These are phyloP conservation scores for Serendipita sp. DNA, from an alignment of 768 basidiomycete species.

Conservation along the genomic window DNA sequence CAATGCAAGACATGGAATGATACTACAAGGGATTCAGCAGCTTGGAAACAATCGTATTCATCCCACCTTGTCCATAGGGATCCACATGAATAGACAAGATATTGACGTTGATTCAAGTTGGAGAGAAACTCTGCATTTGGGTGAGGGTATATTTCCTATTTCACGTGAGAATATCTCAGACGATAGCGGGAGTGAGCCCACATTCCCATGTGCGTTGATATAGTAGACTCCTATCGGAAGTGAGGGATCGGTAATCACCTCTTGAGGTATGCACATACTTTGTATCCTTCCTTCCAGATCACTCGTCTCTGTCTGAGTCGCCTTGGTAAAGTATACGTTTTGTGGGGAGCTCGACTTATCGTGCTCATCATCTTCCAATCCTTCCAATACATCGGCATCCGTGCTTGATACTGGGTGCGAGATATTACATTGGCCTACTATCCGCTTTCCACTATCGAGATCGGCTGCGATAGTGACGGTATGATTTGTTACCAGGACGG, in stretches of 20 bases:
- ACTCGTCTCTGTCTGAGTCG: background rate
- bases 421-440: conserved; percentile 88
- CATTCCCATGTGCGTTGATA: conserved; percentile 11
- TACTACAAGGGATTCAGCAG: conserved; percentile 27
- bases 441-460: conserved; percentile 56
- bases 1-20: conserved; percentile 83
- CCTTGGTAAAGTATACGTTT: conserved; percentile 32
- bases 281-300: conserved; percentile 4
- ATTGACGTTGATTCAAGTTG: conserved; percentile 40
- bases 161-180: conserved; percentile 83
- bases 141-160: conserved; percentile 72
- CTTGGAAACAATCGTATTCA: background rate
- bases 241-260: background rate
- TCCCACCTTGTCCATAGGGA: conserved; percentile 81
- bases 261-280: background rate
- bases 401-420: conserved; percentile 52
- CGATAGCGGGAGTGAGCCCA: background rate
- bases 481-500: conserved; percentile 85
- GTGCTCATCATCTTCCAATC: conserved; percentile 11
- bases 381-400: conserved; percentile 4
- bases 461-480: conserved; percentile 92
- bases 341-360: conserved; percentile 1
- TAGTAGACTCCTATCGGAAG: conserved; percentile 3
- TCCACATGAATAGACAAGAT: conserved; percentile 83
- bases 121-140: conserved; percentile 71